These are phyloP conservation scores for Babjeviella inositovora DNA, from an alignment of 805 yeast genomes.

Conservation along the genomic window DNA sequence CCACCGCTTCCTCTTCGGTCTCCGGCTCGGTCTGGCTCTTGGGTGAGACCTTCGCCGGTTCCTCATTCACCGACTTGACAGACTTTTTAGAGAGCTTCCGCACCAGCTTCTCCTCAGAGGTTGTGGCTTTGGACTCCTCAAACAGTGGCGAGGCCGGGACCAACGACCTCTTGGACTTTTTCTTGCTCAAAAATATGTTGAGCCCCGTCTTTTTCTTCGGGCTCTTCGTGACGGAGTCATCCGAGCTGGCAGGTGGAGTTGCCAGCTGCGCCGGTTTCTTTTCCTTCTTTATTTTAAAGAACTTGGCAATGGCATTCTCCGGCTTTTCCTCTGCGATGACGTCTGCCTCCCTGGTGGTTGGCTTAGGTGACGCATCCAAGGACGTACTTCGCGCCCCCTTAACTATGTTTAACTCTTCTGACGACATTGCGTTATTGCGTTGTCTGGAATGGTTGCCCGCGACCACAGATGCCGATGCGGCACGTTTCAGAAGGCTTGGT, in stretches of 20 bases:
- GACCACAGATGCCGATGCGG: no score
- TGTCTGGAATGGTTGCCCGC: no score
- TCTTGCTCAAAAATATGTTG: neutral
- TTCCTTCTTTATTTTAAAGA: no score
- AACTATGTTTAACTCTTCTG: no score
- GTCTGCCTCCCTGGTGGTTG: no score
- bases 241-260: slow-evolving; percentile 4
- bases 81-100: neutral
- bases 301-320: no score
- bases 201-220: neutral
- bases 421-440: no score
- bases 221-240: slow-evolving; percentile 1
- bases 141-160: neutral
- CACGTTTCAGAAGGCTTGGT: no score
- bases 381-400: no score
- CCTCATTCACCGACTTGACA: slow-evolving; percentile 1
- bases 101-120: neutral
- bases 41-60: neutral
- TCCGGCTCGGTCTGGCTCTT: slow-evolving; percentile 1
- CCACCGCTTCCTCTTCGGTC: slow-evolving; percentile 2
- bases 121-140: neutral
- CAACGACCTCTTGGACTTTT: neutral
- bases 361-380: no score
- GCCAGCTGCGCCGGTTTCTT: no score
- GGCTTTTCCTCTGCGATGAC: no score